phyloP scores from a whole-genome alignment of 345 rosid species.

The Corchorus capsularis region DNA sequence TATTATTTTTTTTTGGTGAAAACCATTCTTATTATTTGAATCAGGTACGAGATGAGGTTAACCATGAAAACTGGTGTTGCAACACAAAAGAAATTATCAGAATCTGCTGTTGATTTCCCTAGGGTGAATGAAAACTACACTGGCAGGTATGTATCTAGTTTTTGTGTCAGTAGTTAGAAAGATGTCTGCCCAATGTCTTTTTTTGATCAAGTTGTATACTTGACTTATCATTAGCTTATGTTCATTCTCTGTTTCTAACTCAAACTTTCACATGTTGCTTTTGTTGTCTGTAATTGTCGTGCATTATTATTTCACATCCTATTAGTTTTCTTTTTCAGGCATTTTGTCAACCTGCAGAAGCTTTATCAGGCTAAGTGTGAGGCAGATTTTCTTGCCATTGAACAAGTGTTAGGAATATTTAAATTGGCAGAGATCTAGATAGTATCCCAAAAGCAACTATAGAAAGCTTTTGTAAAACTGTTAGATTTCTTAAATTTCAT shows the following conservation, averaged over 20 bases:
- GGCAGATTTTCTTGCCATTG: no score
- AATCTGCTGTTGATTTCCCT: conserved; percentile 86
- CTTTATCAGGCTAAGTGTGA: no score
- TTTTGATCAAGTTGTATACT: neutral
- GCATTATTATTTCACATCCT: no score
- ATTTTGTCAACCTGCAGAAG: no score
- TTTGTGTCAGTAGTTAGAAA: neutral
- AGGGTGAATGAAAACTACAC: conserved; percentile 77
- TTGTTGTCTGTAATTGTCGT: conserved; percentile 15
- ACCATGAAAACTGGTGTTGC: conserved; percentile 84
- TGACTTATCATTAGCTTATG: conserved; percentile 4
- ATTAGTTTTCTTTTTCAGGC: no score
- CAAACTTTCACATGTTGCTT: neutral
- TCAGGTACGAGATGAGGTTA: conserved; percentile 95
- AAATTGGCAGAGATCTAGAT: no score
- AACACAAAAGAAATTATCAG: conserved; percentile 78
- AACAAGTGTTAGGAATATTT: no score
- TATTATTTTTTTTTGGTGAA: no score
- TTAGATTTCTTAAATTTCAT: no score
- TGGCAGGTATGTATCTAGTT: conserved; percentile 59
- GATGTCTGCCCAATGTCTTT: neutral
- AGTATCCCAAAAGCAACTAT: no score
- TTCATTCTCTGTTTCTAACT: no score
- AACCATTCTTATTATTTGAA: conserved; percentile 21
- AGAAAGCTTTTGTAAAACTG: no score